Evolutionary conservation across 2,329 filamentous ascomycete species (phyloP), one percentile per base, ranked within the genome.

Genomic region (Chaetomium olivaceum): DNA sequence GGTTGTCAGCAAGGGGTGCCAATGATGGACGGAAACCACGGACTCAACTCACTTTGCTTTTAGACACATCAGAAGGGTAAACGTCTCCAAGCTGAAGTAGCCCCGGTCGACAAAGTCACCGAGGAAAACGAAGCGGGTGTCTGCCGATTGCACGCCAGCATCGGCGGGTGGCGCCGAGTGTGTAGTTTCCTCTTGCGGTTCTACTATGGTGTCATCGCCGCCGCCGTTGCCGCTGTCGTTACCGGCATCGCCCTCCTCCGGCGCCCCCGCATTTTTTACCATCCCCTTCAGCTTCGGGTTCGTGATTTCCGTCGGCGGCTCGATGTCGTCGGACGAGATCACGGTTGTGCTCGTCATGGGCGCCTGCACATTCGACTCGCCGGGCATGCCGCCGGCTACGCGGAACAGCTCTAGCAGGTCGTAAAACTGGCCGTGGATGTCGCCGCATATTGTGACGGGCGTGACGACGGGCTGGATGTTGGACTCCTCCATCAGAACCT

Each of bases 381-480:
- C 92, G 12, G 95, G 95, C 91, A 98, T 97, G 70, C 95, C 95
- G 67, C 95, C 95, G 56, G 94, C 93, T 50, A 99, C 94, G 62
- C 93, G 90, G 80, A 99, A 99, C 58, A 99, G 88, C 82, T 99
- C 95, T 68, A 98, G 87, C 11, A 99, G 84, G 78, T 99, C 95
- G 80, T 99, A 98, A 78, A 98, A 98, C 80, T 99, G 95, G 73
- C 95, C 95, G 79, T 99, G 95, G 69, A 99, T 98, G 77, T 99
- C 95, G 76, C 95, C 95, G 75, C 95, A 98, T 69, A 99, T 91
- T 5, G 95, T 99, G 69, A 99, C 95, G 7, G 95, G 95, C 0
- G 95, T 97, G 62, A 91, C 88, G 23, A 99, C 94, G n/a, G 95
- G 95, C 77, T 98, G 95, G 66, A 99, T 98, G 77, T 99, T 99